These are phyloP conservation scores for Rhodotorula babjevae DNA, from an alignment of 768 basidiomycete species.

Conservation along the genomic window DNA sequence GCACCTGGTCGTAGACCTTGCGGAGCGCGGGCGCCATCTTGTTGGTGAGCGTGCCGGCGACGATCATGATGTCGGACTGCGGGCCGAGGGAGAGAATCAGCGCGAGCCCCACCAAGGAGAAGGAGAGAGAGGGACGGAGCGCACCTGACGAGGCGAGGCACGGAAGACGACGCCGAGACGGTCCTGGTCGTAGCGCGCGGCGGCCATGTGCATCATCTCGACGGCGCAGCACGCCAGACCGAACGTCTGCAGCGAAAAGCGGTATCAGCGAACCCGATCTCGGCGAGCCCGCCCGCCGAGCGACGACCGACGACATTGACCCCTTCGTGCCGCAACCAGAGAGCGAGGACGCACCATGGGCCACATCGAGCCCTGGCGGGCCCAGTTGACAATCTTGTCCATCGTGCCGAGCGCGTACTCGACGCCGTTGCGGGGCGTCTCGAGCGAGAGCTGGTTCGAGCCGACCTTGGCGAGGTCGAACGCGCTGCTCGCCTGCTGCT, in stretches of 20 bases:
- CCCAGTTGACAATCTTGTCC: slow-evolving; percentile 98
- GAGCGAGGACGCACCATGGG: slow-evolving; percentile 77
- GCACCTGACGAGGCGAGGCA: slow-evolving; percentile 73
- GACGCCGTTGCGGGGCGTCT: slow-evolving; percentile 86
- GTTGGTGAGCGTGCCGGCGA: slow-evolving; percentile 96
- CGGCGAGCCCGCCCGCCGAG: neutral
- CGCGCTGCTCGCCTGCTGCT: slow-evolving; percentile 16
- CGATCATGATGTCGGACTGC: slow-evolving; percentile 97
- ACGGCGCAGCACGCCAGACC: slow-evolving; percentile 98
- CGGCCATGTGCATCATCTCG: slow-evolving; percentile 99
- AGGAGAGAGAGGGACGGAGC: neutral
- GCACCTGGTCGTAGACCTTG: slow-evolving; percentile 73
- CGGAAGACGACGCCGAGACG: slow-evolving; percentile 95
- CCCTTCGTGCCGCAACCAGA: neutral
- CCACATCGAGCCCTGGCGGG: slow-evolving; percentile 96
- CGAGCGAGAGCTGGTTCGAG: slow-evolving; percentile 50
- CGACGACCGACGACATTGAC: neutral
- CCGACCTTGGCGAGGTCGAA: slow-evolving; percentile 35
- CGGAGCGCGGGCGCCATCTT: slow-evolving; percentile 99
- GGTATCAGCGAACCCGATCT: neutral
- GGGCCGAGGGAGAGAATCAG: neutral
- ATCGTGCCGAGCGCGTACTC: slow-evolving; percentile 95
- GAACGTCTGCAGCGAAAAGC: slow-evolving; percentile 45
- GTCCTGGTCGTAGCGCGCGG: slow-evolving; percentile 97
- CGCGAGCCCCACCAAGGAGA: rapidly evolving